Base-by-base conservation (phyloP, 176 grass and related monocot species). In the Thalia dealbata region DNA sequence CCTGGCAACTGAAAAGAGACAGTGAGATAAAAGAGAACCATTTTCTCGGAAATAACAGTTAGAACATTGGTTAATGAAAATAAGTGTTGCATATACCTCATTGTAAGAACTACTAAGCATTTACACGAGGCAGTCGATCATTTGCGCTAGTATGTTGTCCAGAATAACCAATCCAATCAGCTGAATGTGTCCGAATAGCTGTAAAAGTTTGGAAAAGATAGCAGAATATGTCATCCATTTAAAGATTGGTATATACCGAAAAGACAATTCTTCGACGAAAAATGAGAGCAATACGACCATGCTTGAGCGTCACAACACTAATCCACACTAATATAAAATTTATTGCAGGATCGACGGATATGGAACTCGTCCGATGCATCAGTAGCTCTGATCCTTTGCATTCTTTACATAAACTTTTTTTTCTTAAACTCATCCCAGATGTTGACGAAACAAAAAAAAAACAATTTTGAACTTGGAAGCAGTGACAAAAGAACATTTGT, bases 51-150 rank as follows among this genome's bases (percentile, higher is more conserved):
- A 38, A 38, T 38, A 38, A 38, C 32, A 38, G 4, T 38, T 38
- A 38, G 3, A 38, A 38, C 32, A 38, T 38, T 38, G 32, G 32
- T 38, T 38, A 38, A 1, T 38, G 32, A 38, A 29, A 29, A 30
- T 1, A 26, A 28, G 54, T 27, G 24, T 30, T 8, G 1, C 3
- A 30, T 52, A 29, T 22, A 50, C 42, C 70, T 54, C 70, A 72
- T 72, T 52, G 70, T 11, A 72, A 52, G 46, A 52, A 15, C 23
- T 30, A 30, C 35, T 15, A 18, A 65, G 25, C 70, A 72, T 72
- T 72, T 72, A 72, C 32, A 38, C 32, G 24, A 52, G 45, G n/a
- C 14, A 70, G 43, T 22, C 22, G 18, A 52, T 52, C 70, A 72
- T 72, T 52, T 70, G 38, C 25, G 19, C 28, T 50, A 16, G 14